Evolutionary conservation across 148 eudicot species (phyloP).

Genomic region (Vaccinium myrtillus): DNA sequence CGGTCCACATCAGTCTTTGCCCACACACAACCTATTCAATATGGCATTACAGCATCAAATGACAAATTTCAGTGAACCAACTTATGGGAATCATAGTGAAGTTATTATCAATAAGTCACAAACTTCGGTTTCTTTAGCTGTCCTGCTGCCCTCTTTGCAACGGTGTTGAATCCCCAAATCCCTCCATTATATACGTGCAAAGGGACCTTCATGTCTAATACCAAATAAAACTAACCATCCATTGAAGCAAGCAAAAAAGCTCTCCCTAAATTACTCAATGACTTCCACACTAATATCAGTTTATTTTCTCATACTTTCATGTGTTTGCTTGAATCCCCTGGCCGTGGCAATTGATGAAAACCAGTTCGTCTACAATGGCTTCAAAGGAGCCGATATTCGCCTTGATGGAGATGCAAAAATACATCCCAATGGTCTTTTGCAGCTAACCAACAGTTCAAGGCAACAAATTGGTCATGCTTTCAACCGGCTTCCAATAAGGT

Average conservation of each 20-base stretch:
- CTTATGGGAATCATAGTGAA: too few relatives aligned
- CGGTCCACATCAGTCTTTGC: too few relatives aligned
- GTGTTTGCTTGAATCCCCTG: neutral
- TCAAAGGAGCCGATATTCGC: constrained; percentile 21
- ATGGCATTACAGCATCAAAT: too few relatives aligned
- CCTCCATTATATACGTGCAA: neutral
- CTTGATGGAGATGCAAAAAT: constrained; percentile 21
- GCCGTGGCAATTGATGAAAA: neutral
- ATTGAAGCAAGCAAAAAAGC: neutral
- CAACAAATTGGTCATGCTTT: constrained; percentile 27
- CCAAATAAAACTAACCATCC: neutral
- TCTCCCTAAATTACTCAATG: neutral
- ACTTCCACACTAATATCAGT: neutral
- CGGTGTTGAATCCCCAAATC: neutral
- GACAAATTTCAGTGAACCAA: too few relatives aligned
- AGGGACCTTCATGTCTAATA: neutral
- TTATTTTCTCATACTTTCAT: neutral
- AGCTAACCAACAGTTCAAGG: constrained; percentile 24
- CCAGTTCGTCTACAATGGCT: constrained; percentile 3
- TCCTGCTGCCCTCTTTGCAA: neutral
- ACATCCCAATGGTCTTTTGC: constrained; percentile 23
- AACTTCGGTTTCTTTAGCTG: neutral
- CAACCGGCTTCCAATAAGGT: constrained; percentile 17
- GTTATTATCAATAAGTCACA: neutral
- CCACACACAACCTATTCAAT: too few relatives aligned